Evolutionary conservation across 2,329 filamentous ascomycete genomes (phyloP).

Genomic region (Clonostachys byssicola): DNA sequence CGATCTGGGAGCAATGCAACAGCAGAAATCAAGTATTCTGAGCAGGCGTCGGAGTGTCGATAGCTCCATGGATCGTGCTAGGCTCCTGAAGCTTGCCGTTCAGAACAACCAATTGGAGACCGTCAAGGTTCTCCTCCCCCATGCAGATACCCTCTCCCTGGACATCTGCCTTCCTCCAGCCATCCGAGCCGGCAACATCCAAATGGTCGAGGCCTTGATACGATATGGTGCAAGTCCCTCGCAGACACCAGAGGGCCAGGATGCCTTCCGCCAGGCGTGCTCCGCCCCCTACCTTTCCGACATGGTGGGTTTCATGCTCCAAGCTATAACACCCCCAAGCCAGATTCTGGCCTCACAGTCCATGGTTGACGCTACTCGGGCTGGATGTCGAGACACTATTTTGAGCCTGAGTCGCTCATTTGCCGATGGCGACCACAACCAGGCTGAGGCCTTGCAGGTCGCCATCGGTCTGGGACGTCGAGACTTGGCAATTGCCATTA

Average conservation of each 20-base stretch:
- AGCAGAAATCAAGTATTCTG: slow-evolving; percentile 41
- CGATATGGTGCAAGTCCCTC: slow-evolving; percentile 44
- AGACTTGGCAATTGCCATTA: slow-evolving; percentile 50
- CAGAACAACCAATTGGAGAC: slow-evolving; percentile 45
- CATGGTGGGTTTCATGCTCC: slow-evolving; percentile 42
- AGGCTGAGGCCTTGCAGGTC: slow-evolving; percentile 44
- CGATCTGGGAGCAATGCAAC: slow-evolving; percentile 42
- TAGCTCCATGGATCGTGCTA: slow-evolving; percentile 39
- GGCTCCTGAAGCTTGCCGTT: slow-evolving; percentile 46
- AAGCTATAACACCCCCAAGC: slow-evolving; percentile 41
- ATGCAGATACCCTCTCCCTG: slow-evolving; percentile 45
- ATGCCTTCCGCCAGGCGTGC: slow-evolving; percentile 49
- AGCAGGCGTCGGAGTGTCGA: slow-evolving; percentile 46
- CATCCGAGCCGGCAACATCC: slow-evolving; percentile 34
- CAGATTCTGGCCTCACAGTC: slow-evolving; percentile 38
- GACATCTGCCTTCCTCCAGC: slow-evolving; percentile 45
- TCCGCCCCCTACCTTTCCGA: slow-evolving; percentile 36
- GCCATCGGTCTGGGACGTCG: slow-evolving; percentile 43
- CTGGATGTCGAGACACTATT: slow-evolving; percentile 46
- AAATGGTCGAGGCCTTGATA: slow-evolving; percentile 42
- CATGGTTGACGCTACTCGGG: slow-evolving; percentile 45
- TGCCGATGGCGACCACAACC: slow-evolving; percentile 48
- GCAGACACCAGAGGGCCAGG: slow-evolving; percentile 42
- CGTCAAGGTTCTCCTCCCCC: slow-evolving; percentile 47
- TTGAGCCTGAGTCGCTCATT: slow-evolving; percentile 43